Conservation (phyloP, 305 asterid species). For the Fraxinus platypoda region DNA sequence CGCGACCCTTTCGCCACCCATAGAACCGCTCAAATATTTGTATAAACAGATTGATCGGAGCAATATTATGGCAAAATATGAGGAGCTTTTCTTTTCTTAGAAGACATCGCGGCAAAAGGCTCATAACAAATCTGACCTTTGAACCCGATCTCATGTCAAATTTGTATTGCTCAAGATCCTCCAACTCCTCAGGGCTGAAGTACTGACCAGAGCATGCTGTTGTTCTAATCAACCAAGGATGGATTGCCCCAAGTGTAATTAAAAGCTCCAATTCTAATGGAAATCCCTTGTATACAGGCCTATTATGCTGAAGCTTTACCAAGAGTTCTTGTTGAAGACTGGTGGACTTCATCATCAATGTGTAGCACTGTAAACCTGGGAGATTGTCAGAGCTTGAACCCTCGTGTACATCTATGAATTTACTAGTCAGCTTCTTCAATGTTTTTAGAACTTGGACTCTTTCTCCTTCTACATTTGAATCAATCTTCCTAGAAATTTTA, state of each 20-base stretch:
- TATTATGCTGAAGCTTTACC: constrained; percentile 66
- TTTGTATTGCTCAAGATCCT: constrained; percentile 67
- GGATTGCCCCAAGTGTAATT: constrained; percentile 92
- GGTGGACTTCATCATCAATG: constrained; percentile 92
- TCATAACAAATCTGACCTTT: constrained; percentile 88
- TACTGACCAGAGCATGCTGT: constrained; percentile 70
- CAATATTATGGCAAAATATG: constrained; percentile 88
- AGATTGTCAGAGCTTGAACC: constrained; percentile 76
- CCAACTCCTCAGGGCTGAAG: constrained; percentile 59
- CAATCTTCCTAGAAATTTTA: constrained; percentile 68
- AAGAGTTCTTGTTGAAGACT: constrained; percentile 69
- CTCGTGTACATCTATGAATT: constrained; percentile 87
- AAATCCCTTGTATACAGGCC: constrained; percentile 82
- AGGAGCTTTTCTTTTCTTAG: constrained; percentile 68
- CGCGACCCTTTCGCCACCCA: constrained; percentile 84
- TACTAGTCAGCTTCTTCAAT: constrained; percentile 63
- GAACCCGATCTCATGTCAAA: constrained; percentile 79
- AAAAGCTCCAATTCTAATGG: constrained; percentile 83
- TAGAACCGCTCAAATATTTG: constrained; percentile 73
- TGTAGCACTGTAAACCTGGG: constrained; percentile 91
- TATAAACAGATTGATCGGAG: constrained; percentile 80
- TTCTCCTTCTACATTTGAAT: constrained; percentile 63
- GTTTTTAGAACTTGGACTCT: constrained; percentile 69
- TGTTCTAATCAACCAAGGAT: constrained; percentile 90
- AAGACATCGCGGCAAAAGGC: constrained; percentile 76